Evolutionary conservation across 179 eudicot genomes (phyloP).

Genomic region (Carnegiea gigantea): DNA sequence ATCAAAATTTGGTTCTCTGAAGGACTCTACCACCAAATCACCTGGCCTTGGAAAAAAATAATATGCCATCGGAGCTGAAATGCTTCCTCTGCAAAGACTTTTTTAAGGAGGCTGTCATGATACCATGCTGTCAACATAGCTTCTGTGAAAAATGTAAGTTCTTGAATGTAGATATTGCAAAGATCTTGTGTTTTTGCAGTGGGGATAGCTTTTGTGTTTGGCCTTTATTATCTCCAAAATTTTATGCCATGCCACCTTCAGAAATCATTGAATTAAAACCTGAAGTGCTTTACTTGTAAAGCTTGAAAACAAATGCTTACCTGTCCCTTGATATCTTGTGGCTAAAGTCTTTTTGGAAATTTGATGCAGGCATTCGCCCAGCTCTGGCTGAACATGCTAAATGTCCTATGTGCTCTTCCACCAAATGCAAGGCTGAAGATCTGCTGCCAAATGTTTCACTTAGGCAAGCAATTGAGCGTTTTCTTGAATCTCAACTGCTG

Average conservation of each 20-base stretch:
- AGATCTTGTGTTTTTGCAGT: not conserved
- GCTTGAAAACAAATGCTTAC: not conserved
- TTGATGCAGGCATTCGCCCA: conserved; percentile 49
- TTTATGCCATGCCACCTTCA: not conserved
- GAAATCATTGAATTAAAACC: not conserved
- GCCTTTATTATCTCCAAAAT: not conserved
- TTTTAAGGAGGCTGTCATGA: conserved; percentile 82
- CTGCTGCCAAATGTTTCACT: conserved; percentile 74
- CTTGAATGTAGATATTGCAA: not conserved
- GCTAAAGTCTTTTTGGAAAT: conserved; percentile 10
- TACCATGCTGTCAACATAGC: conserved; percentile 83
- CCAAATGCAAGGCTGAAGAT: conserved; percentile 51
- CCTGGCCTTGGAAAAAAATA: conserved; percentile 30
- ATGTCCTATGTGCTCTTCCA: conserved; percentile 70
- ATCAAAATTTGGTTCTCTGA: conserved; percentile 11
- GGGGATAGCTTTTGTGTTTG: not conserved
- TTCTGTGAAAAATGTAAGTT: conserved; percentile 72
- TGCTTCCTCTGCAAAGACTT: conserved; percentile 55
- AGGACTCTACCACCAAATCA: conserved; percentile 32
- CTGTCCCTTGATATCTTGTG: not conserved
- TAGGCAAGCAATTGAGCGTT: conserved; percentile 63
- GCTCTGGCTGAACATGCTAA: conserved; percentile 41
- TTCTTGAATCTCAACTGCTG: conserved; percentile 48
- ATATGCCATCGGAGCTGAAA: conserved; percentile 58
- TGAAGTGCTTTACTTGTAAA: not conserved